Conservation (phyloP, 345 rosid species). For the Melaleuca alternifolia region DNA sequence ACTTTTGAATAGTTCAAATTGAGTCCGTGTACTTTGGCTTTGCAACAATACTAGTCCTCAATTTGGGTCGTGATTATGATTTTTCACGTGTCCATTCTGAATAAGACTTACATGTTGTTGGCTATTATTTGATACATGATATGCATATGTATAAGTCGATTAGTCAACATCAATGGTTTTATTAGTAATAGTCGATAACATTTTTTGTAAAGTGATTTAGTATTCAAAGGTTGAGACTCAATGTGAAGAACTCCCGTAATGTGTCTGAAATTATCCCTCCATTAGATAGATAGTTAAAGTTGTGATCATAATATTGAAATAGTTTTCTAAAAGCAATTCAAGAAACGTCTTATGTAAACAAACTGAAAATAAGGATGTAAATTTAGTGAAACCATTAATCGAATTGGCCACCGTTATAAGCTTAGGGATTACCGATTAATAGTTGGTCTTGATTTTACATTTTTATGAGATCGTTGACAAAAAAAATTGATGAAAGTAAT, state of each 20-base stretch:
- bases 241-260: not conserved
- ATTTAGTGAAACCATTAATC: not conserved
- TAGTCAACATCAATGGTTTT: not conserved
- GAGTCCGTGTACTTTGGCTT: not conserved
- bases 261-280: not conserved
- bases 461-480: not conserved
- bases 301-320: not conserved
- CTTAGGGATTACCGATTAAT: not conserved
- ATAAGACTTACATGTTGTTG: not conserved
- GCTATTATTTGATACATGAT: not conserved
- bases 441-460: not conserved
- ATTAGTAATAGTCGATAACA: not conserved
- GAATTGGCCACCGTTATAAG: not conserved
- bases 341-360: not conserved
- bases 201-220: not conserved
- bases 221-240: not conserved
- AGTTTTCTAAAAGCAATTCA: not conserved
- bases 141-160: too few species aligned
- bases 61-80: not conserved
- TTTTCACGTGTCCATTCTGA: not conserved
- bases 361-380: not conserved
- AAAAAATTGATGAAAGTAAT: not conserved
- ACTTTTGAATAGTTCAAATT: not conserved
- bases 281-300: not conserved
- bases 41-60: not conserved